Base-by-base conservation (phyloP, 2,329 filamentous ascomycete genomes). In the Cladosporium phlei region DNA sequence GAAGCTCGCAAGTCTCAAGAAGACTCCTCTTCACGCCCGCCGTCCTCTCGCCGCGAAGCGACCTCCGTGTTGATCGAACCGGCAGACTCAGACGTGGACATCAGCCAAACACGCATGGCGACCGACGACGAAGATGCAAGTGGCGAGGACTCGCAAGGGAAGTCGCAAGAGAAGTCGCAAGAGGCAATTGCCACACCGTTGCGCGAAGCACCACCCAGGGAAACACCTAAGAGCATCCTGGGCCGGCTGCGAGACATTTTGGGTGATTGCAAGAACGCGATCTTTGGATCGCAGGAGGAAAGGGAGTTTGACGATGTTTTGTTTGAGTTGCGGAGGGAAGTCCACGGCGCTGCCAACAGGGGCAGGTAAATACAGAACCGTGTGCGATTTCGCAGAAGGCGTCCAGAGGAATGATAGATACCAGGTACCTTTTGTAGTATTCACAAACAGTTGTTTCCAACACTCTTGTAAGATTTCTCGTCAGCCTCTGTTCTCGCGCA, bases 271-370 rank as follows among this genome's bases (percentile, higher is more conserved):
- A 77, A 75, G 45, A 69, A 68, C 21, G 72, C 81, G 17, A 71
- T 77, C 12, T 66, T 94, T 32, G 80, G 80, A 12, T 74, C 79
- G 9, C 72, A 78, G 9, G 81, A 87, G 51, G 78, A 88, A 44
- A 76, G 82, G 49, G 75, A 83, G 61, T 75, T 93, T 54, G 87
- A 93, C 59, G 84, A 90, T 60, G 69, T 88, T 57, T 74, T 93
- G 61, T 87, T 90, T 70, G 85, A 91, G 63, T 79, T 91, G 54
- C 83, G 86, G 64, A 75, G 78, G 52, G 81, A 85, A 63, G 74
- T 90, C 42, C 86, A 85, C 62, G 79, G 83, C 47, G 87, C 86
- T 12, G 82, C 82, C 11, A 25, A 22, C 5, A 4, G 37, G 17
- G 37, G 37, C 14, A 39, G 37, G 11, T 14, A 39, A n/a, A n/a